Conservation (phyloP, 345 rosid species). For the Rhodomyrtus tomentosa region DNA sequence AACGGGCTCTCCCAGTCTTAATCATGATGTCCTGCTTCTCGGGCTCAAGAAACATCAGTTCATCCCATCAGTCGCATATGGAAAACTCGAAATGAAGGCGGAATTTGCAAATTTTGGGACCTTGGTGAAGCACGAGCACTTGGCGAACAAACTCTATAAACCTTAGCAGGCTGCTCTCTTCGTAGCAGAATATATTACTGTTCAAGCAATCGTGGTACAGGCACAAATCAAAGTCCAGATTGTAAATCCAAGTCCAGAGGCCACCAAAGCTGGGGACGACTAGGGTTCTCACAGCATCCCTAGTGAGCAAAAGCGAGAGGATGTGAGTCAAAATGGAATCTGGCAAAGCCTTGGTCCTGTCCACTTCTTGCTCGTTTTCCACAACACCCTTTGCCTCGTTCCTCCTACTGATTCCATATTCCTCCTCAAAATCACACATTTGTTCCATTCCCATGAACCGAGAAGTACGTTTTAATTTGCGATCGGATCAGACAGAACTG, state of each 20-base stretch:
- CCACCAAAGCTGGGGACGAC: not conserved
- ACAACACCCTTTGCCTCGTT: not conserved
- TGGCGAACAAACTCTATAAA: not conserved
- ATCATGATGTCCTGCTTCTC: not conserved
- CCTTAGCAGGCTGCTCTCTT: not conserved
- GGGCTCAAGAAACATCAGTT: not conserved
- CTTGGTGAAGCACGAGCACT: not conserved
- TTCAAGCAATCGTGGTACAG: not conserved
- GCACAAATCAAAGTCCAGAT: constrained; percentile 4
- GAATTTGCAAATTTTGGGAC: not conserved
- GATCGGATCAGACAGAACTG: not conserved
- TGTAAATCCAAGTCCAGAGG: not conserved
- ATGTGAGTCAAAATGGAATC: not conserved
- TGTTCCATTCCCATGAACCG: not conserved
- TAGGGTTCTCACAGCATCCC: not conserved
- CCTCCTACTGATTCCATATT: not conserved
- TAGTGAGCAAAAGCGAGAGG: not conserved
- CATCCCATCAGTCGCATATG: not conserved
- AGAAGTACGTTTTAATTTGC: not conserved
- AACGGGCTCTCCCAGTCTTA: not conserved
- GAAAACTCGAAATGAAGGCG: not conserved
- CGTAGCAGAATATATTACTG: not conserved
- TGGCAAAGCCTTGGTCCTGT: constrained; percentile 3
- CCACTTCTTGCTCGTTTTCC: not conserved
- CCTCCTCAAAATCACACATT: not conserved